phyloP scores from a whole-genome alignment of 2,329 filamentous ascomycete species.

The Epichloe elymi region DNA sequence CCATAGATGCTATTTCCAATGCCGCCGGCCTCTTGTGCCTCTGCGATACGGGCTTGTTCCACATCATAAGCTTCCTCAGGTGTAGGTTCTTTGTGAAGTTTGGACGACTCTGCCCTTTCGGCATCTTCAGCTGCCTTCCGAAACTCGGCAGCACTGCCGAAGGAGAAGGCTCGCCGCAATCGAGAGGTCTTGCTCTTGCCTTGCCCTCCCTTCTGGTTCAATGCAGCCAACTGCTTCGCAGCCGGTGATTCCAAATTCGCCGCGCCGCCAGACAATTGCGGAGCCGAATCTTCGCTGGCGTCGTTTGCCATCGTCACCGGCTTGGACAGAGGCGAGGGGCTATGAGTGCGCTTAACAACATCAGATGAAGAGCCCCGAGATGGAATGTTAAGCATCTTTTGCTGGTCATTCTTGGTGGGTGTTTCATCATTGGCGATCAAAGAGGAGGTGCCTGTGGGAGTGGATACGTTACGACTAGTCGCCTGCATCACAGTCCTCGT shows the following conservation, averaged over 20 bases:
- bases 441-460: slow-evolving; percentile 41
- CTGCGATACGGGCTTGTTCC: slow-evolving; percentile 82
- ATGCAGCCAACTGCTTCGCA: slow-evolving; percentile 71
- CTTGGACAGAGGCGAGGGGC: slow-evolving; percentile 62
- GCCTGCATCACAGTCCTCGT: slow-evolving; percentile 38
- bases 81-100: slow-evolving; percentile 52
- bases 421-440: slow-evolving; percentile 33
- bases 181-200: slow-evolving; percentile 77
- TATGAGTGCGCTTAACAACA: slow-evolving; percentile 49
- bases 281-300: slow-evolving; percentile 29
- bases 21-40: slow-evolving; percentile 82
- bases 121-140: slow-evolving; percentile 49
- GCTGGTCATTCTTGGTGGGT: slow-evolving; percentile 36
- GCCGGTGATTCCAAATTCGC: slow-evolving; percentile 50
- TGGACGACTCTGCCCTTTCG: slow-evolving; percentile 28
- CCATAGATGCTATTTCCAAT: slow-evolving; percentile 91
- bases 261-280: slow-evolving; percentile 20
- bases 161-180: slow-evolving; percentile 84
- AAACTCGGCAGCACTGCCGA: slow-evolving; percentile 88
- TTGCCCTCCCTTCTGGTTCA: slow-evolving; percentile 68
- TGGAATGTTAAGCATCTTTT: slow-evolving; percentile 44
- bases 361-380: slow-evolving; percentile 52
- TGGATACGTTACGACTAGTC: slow-evolving; percentile 43
- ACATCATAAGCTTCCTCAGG: slow-evolving; percentile 59
- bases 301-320: slow-evolving; percentile 51